Base-by-base conservation (phyloP, 2,329 filamentous ascomycete genomes). In the Colletotrichum neosansevieriae region DNA sequence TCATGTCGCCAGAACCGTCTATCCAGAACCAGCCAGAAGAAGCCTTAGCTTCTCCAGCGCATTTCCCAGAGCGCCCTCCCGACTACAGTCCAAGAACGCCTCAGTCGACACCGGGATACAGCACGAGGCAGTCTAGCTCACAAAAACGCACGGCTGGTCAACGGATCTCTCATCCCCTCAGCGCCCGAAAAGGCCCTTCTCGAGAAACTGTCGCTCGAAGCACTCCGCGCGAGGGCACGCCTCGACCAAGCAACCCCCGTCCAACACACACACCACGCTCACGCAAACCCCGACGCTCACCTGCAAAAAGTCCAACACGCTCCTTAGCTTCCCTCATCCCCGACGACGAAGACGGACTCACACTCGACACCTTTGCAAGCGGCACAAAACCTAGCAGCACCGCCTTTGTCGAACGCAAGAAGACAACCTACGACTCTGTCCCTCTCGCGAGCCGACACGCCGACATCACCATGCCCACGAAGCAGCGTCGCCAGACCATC, bases 281-380 rank as follows among this genome's bases (percentile, higher is more conserved):
- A 13, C 32, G 3, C 21, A 32, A 47, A 10, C 54, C 19, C 7
- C 51, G 5, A 51, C 45, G 2, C 32, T 11, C 50, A 49, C 36
- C 13, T 59, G 78, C 1, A 78, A 38, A 38, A 5, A 38, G 76
- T 3, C 76, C 77, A 53, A 75, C 74, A 29, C 76, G 74, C 64
- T 79, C 81, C 51, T 76, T 85, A 58, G 75, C 83, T 50, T 84
- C 83, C 24, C 78, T 85, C 64, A 72, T 83, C 11, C 78, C 81
- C 6, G 78, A 80, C 71, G 76, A 76, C 9, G 67, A 70, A 50
- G 81, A 82, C 59, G 80, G 81, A 40, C 79, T 80, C 17, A 77
- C 79, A 12, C 75, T 82, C 51, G 75, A 78, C 29, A 73, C 73
- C 10, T 71, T 71, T 45, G 71, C 72, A 45, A 71, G 75, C 68